Evolutionary conservation across 345 rosid species (phyloP).

Genomic region (Eucalyptus cloeziana): DNA sequence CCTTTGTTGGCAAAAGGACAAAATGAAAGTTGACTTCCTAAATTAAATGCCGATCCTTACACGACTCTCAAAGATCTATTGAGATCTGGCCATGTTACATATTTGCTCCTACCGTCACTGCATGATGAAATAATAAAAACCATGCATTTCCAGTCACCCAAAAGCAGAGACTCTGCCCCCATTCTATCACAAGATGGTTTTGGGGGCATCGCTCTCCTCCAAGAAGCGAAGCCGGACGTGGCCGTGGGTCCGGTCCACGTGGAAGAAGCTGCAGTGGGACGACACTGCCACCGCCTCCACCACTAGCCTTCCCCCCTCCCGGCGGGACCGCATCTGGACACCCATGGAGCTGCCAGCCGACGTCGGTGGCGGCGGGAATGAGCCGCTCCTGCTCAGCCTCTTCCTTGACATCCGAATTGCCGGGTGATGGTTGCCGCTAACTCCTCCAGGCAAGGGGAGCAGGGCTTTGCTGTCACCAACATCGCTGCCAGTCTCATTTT

Average conservation of each 20-base stretch:
- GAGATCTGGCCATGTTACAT: neutral
- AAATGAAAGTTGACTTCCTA: neutral
- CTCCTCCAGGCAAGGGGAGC: neutral
- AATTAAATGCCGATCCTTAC: neutral
- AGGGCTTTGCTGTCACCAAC: conserved; percentile 15
- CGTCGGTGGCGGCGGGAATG: conserved; percentile 74
- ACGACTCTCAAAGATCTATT: neutral
- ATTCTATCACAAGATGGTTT: neutral
- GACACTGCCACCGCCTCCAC: conserved; percentile 38
- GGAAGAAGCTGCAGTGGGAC: conserved; percentile 16
- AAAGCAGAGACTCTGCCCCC: neutral
- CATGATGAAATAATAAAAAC: neutral
- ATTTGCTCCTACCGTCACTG: neutral
- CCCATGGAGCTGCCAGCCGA: conserved; percentile 36
- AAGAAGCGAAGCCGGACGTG: conserved; percentile 47
- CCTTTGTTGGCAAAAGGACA: neutral
- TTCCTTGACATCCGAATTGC: neutral
- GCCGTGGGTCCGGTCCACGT: conserved; percentile 55
- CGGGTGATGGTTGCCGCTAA: neutral
- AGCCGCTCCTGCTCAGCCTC: neutral
- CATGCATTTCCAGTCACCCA: neutral
- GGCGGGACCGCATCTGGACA: conserved; percentile 31
- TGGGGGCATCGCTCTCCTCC: neutral
- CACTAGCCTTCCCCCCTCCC: conserved; percentile 65
- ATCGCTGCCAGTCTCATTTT: conserved; percentile 62